Base-by-base conservation (phyloP, 73 alveolate genomes). In the Symbiodinium pilosum region DNA sequence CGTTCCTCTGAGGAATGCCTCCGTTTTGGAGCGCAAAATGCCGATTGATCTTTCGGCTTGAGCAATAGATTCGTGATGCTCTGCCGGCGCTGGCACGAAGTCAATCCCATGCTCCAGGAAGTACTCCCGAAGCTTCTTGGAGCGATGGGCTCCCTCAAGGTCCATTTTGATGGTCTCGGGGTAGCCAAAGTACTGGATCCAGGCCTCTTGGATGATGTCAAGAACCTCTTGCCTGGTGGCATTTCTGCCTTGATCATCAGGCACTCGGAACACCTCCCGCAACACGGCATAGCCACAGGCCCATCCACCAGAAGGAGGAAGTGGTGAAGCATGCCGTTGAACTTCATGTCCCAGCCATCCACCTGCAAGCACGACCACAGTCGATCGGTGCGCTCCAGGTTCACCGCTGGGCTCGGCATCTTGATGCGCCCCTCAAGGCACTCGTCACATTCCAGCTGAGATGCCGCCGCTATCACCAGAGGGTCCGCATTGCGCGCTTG, bases 151-250 rank as follows among this genome's bases (percentile, higher is more conserved):
- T 24, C 96, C 87, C 43, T 89, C 96, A 0, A n/a, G 41, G 52
- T 89, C 96, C 32, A 56, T 20, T 6, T 85, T 54, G 40, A 89
- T 42, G 12, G 73, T n/a, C 0, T 16, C 34, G 0, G 96, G 96
- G 24, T 32, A 32, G 28, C 96, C 96, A 36, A 89, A 89, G 87
- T 68, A 68, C 54, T 89, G 96, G n/a, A 64, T 1, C 96, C 96
- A 89, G 30, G 32, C 4, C 52, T 41, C 34, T 39, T 68, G 54
- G 2, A 89, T 12, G 30, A 43, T 24, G 38, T 91, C 69, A 26
- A 91, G 30, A 0, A 54, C 9, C 1, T 11, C 41, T 18, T 20
- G 43, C 0, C 88, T 69, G 51, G 73, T 0, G 41, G 43, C 11
- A 77, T 91, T 91, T 52, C 69, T 44, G 32, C 30, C 71, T 3